Conservation (phyloP, 192 early-diverging fungal genomes). For the Backusella psychrophila region DNA sequence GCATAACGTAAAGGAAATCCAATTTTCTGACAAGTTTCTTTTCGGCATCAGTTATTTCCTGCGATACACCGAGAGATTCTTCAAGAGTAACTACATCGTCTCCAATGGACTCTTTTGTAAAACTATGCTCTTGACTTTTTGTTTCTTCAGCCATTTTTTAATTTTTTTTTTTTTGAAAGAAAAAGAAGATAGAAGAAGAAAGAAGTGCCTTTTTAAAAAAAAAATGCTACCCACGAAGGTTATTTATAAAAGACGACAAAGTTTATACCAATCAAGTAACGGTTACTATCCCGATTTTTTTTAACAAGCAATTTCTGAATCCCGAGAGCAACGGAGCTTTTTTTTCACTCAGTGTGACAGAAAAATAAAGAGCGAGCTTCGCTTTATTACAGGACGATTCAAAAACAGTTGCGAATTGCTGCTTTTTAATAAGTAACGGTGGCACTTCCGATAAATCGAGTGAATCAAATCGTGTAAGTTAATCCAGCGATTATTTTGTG, state of each 20-base stretch:
- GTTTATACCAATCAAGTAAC: not conserved
- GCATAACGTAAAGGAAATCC: slow-evolving; percentile 28
- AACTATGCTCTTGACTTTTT: not conserved
- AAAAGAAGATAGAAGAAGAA: not conserved
- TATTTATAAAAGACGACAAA: not conserved
- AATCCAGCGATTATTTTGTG: not conserved
- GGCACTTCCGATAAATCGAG: slow-evolving; percentile 1
- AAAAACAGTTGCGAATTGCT: not conserved
- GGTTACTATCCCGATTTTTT: not conserved
- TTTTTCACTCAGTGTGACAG: not conserved
- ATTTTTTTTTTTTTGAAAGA: slow-evolving; percentile 1
- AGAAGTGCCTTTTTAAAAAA: not conserved
- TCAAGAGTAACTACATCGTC: not conserved
- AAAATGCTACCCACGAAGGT: not conserved
- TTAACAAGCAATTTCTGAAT: not conserved
- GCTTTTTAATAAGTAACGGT: not conserved
- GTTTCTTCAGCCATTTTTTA: not conserved
- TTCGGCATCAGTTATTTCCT: slow-evolving; percentile 12
- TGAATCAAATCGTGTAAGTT: not conserved
- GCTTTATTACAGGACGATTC: not conserved
- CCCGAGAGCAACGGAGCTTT: not conserved
- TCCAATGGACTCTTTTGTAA: not conserved
- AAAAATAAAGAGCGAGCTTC: not conserved
- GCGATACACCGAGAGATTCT: not conserved
- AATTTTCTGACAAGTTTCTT: slow-evolving; percentile 7